Evolutionary conservation across 108 stramenopile genomes (phyloP), one percentile per base, ranked within the genome.

Genomic region (Cyclotella sp.): DNA sequence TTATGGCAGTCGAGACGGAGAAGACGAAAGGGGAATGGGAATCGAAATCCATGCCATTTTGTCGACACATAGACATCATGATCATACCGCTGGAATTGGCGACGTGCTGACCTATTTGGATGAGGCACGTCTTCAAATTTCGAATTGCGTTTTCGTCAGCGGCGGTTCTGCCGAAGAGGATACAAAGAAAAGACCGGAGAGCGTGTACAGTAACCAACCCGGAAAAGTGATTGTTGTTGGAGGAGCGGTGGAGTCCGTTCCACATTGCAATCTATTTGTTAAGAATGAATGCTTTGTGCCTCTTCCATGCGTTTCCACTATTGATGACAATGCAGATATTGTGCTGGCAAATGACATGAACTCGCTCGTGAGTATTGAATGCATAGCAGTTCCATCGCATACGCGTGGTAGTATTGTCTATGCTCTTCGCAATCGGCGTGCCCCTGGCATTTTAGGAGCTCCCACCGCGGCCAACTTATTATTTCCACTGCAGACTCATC

Each of bases 41-140:
- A 88, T 95, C 16, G 86, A 90, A 41, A 18, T 95, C 0, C 82
- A 89, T 54, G 75, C 89, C 22, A 85, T 92, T 62, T 63, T 92
- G 26, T 82, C 88, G 49, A 95, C 94, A 1, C 94, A 95, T 79
- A 91, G 89, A 45, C 94, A 95, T 73, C 91, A 92, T 62, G 94
- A 95, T 71, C 94, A 95, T 69, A 92, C 91, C 12, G 91, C 88
- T 7, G 94, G 90, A 11, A 85, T 91, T 62, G 63, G 77, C 13
- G 63, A 22, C 5, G 63, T 90, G 66, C 46, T 71, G 52, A 22
- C 62, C 21, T 30, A 76, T 15, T 51, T 67, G 47, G 42, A 62
- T 41, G 49, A 47, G 22, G 42, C 29, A 16, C 22, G 78, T 29
- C 26, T 1, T 45, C 22, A 41, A 46, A 26, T 44, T 14, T 45